A percentile compares a stretch with the other conserved stretches of the same genome.
Evolutionary conservation across 2,329 filamentous ascomycete species (phyloP).

Genomic region (Pseudocercospora pini-densiflorae): DNA sequence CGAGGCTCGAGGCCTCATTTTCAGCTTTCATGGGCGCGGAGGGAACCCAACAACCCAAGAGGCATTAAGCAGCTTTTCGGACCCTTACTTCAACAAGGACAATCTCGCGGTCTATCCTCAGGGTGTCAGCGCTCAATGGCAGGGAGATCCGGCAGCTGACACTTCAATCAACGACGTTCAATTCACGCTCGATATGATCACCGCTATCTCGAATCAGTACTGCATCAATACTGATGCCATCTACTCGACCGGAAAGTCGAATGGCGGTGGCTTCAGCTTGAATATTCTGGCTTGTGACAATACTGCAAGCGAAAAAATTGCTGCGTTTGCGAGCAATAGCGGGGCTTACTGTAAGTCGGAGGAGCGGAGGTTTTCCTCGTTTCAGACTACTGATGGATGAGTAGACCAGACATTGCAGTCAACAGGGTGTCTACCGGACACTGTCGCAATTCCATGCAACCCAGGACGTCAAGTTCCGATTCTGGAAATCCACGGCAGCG

Average conservation of each 20-base stretch:
- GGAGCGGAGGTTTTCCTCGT: neutral
- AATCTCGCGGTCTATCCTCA: slow-evolving; percentile 53
- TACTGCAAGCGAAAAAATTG: slow-evolving; percentile 47
- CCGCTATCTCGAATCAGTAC: slow-evolving; percentile 44
- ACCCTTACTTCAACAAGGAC: slow-evolving; percentile 49
- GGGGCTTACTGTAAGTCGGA: slow-evolving; percentile 47
- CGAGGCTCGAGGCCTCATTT: slow-evolving; percentile 47
- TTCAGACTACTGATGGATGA: neutral
- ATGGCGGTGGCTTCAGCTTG: slow-evolving; percentile 56
- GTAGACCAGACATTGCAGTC: slow-evolving; percentile 16
- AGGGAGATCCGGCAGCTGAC: slow-evolving; percentile 46
- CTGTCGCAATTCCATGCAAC: slow-evolving; percentile 32
- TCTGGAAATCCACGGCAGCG: slow-evolving; percentile 49
- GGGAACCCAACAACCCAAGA: slow-evolving; percentile 46
- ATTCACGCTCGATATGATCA: slow-evolving; percentile 51
- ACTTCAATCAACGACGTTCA: slow-evolving; percentile 44
- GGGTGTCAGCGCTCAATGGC: slow-evolving; percentile 44
- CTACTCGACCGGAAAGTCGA: slow-evolving; percentile 57
- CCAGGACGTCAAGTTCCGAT: slow-evolving; percentile 40
- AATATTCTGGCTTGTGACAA: slow-evolving; percentile 53
- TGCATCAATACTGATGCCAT: slow-evolving; percentile 51
- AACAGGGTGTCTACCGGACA: slow-evolving; percentile 24
- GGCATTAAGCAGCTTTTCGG: slow-evolving; percentile 50
- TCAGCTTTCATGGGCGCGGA: slow-evolving; percentile 53
- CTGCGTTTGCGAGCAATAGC: slow-evolving; percentile 54